Base-by-base conservation (phyloP, 2,329 filamentous ascomycete species). In the Trichoderma sp. region DNA sequence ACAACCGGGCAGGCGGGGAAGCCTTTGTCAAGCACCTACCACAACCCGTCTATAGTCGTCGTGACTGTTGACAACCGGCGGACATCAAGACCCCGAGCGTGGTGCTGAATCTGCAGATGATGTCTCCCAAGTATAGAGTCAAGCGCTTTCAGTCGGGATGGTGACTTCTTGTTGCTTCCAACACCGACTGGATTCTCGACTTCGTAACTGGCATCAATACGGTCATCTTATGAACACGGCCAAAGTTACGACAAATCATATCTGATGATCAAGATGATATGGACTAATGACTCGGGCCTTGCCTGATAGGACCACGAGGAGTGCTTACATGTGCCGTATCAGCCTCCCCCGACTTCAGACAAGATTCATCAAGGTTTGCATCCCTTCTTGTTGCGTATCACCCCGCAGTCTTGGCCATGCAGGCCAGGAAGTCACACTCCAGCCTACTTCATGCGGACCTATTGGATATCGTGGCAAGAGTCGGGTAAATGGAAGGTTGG, bases 331-430 rank as follows among this genome's bases (percentile, higher is more conserved):
- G 21, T 24, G 21, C 21, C 34, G 34, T 39, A 10, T 3, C 34
- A 14, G 34, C 34, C 34, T 14, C 12, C 34, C 14, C 34, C 34
- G 14, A 3, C 5, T 52, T 17, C 21, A 26, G 34, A 15, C 30
- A 30, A 34, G 30, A 12, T 24, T 1, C 12, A 12, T 19, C 30
- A 17, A 45, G 19, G 39, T 7, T 45, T 39, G 45, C 34, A 28
- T 54, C 26, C 24, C 17, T 26, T 6, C 10, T 44, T 39, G 21
- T 7, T 4, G 26, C 12, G 30, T 30, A n/a, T 34, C 48, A 52
- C 59, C 59, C 59, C 59, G 59, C 59, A 54, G 9, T 61, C 59
- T 62, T 44, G 47, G 59, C 48, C 43, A 62, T 54, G 59, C 59
- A 62, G 52, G 41, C 59, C 26, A 41, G 48, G 45, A 62, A 62